A percentile compares a stretch with the other conserved stretches of the same genome.
These are phyloP conservation scores for Deuterostichococcus epilithicus DNA, from an alignment of 139 green algal species.

Conservation along the genomic window DNA sequence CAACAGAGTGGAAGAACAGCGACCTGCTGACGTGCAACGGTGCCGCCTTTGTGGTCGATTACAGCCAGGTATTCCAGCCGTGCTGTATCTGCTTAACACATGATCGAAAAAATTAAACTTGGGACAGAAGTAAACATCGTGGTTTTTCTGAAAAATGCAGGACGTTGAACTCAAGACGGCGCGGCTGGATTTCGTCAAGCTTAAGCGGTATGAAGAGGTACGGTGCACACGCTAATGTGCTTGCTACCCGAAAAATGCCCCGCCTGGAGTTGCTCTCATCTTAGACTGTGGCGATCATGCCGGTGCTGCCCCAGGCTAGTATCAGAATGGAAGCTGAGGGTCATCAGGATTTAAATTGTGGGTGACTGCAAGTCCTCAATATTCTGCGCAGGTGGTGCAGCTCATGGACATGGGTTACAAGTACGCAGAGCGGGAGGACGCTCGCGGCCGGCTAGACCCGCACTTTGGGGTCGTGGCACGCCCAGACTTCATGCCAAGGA, in stretches of 20 bases:
- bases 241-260: too few relatives aligned
- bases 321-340: too few relatives aligned
- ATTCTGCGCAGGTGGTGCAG: background rate
- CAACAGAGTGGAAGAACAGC: conserved; percentile 28
- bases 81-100: background rate
- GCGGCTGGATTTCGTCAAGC: conserved; percentile 51
- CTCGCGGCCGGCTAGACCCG: conserved; percentile 18
- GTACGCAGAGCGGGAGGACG: conserved; percentile 39
- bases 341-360: too few relatives aligned
- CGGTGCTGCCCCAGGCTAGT: too few relatives aligned
- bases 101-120: background rate
- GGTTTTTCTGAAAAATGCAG: background rate
- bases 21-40: conserved; percentile 31
- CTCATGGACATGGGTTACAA: conserved; percentile 30
- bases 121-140: background rate
- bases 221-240: too few relatives aligned
- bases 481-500: background rate
- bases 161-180: conserved; percentile 35
- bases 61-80: conserved; percentile 11
- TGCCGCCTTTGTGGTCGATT: conserved; percentile 41
- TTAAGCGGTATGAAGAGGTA: conserved; percentile 29
- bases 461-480: background rate
- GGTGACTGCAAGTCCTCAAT: too few relatives aligned
- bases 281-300: too few relatives aligned
- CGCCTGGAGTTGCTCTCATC: too few relatives aligned